Evolutionary conservation across 1,284 basidiomycete species (phyloP).

Genomic region (Ceratobasidium sp.): DNA sequence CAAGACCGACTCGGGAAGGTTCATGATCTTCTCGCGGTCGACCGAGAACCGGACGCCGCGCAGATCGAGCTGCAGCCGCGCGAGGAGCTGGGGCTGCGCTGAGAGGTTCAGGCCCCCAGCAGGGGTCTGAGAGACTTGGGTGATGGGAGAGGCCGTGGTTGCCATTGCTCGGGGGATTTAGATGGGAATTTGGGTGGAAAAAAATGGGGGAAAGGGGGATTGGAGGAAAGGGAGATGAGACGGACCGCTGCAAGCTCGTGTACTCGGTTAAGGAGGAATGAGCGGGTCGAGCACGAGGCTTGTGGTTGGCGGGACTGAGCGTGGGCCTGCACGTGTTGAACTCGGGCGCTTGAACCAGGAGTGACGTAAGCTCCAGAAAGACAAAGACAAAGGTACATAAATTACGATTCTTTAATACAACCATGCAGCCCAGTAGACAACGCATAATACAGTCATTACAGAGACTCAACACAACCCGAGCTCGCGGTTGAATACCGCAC

Average conservation of each 20-base stretch:
- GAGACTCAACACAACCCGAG: conserved; percentile 57
- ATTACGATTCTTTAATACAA: conserved; percentile 6
- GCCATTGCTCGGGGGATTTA: conserved; percentile 50
- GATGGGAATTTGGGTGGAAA: not conserved
- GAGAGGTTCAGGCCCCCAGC: conserved; percentile 65
- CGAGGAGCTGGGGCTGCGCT: conserved; percentile 80
- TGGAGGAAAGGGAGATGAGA: not conserved
- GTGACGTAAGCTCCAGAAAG: conserved; percentile 22
- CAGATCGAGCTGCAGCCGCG: conserved; percentile 90
- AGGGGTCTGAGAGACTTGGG: conserved; percentile 83
- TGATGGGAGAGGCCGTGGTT: conserved; percentile 80
- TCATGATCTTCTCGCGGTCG: conserved; percentile 98
- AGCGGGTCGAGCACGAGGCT: conserved; percentile 6
- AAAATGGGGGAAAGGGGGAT: not conserved
- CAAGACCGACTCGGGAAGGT: conserved; percentile 95
- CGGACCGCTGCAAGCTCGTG: not conserved
- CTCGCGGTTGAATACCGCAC: conserved; percentile 62
- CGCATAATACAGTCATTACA: not conserved
- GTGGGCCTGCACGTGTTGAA: conserved; percentile 21
- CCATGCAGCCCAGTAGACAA: not conserved
- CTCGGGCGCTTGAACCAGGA: conserved; percentile 13
- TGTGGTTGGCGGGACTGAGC: conserved; percentile 5
- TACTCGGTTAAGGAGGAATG: not conserved
- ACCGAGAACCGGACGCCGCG: conserved; percentile 93
- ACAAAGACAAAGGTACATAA: conserved; percentile 4